Conservation (phyloP, 306 rosid genomes). For the Cucumis hystrix region DNA sequence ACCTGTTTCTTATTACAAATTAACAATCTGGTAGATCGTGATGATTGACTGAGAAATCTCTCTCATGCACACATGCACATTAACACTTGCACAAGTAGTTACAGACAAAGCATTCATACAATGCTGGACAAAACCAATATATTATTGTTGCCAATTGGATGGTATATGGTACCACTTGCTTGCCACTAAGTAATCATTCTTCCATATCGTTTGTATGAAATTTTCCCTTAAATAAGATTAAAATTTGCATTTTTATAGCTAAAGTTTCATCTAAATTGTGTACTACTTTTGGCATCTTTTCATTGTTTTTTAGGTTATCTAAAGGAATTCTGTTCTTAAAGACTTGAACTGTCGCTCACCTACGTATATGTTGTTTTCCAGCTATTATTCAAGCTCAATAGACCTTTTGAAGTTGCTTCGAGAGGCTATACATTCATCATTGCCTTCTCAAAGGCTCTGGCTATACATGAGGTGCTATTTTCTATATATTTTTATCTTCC, state of each 20-base stretch:
- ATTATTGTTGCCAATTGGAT: neutral
- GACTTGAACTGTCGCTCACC: neutral
- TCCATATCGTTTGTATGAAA: neutral
- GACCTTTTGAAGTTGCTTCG: slow-evolving; percentile 82
- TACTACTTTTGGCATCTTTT: neutral
- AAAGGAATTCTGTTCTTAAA: neutral
- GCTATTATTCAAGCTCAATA: slow-evolving; percentile 87
- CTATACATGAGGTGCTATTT: slow-evolving; percentile 64
- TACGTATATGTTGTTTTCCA: slow-evolving; percentile 27
- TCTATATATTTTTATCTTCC: neutral
- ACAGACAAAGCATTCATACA: neutral
- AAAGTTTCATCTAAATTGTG: neutral
- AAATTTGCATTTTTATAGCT: neutral
- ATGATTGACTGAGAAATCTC: neutral
- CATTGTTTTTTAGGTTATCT: neutral
- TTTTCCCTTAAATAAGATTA: neutral
- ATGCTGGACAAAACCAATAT: neutral
- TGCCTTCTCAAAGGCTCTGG: slow-evolving; percentile 81
- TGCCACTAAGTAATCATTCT: neutral
- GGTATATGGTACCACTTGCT: neutral
- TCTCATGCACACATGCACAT: neutral
- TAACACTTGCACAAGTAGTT: neutral
- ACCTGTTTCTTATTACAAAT: neutral
- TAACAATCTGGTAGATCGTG: neutral
- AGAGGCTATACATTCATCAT: slow-evolving; percentile 89